phyloP scores from a whole-genome alignment of 352 stramenopile species.

The Globisporangium perplexum region DNA sequence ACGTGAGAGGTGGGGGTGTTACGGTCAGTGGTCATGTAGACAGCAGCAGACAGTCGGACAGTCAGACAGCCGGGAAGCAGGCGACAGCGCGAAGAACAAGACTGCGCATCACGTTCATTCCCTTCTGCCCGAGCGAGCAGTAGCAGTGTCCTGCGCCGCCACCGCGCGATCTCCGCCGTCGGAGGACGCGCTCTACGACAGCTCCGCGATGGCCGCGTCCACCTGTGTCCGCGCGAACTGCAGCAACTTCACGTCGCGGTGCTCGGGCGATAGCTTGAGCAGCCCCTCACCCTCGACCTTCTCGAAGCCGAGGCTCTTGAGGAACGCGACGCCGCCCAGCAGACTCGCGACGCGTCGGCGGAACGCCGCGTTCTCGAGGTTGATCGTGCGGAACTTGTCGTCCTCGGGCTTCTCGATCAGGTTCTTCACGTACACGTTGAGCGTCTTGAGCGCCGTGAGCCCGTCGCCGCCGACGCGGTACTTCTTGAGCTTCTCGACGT shows the following conservation, averaged over 20 bases:
- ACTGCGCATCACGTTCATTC: neutral
- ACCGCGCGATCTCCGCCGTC: no score
- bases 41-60: neutral
- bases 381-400: slow-evolving; percentile 90
- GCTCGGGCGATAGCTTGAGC: slow-evolving; percentile 57
- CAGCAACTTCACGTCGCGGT: slow-evolving; percentile 56
- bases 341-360: slow-evolving; percentile 85
- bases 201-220: slow-evolving; percentile 54
- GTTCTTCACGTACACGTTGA: slow-evolving; percentile 87
- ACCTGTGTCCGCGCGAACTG: slow-evolving; percentile 52
- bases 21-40: slow-evolving; percentile 1
- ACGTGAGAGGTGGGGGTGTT: neutral
- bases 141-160: no score
- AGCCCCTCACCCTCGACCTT: slow-evolving; percentile 73
- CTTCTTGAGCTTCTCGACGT: slow-evolving; percentile 76
- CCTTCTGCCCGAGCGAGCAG: no score
- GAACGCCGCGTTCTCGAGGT: slow-evolving; percentile 88
- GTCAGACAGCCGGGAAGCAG: neutral
- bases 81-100: neutral
- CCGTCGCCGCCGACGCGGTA: slow-evolving; percentile 82
- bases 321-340: slow-evolving; percentile 76
- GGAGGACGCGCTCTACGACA: slow-evolving; percentile 26
- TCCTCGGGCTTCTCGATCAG: slow-evolving; percentile 83
- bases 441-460: slow-evolving; percentile 74
- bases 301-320: slow-evolving; percentile 86